phyloP scores from a whole-genome alignment of 2,329 filamentous ascomycete genomes.

The Amphichorda felina region DNA sequence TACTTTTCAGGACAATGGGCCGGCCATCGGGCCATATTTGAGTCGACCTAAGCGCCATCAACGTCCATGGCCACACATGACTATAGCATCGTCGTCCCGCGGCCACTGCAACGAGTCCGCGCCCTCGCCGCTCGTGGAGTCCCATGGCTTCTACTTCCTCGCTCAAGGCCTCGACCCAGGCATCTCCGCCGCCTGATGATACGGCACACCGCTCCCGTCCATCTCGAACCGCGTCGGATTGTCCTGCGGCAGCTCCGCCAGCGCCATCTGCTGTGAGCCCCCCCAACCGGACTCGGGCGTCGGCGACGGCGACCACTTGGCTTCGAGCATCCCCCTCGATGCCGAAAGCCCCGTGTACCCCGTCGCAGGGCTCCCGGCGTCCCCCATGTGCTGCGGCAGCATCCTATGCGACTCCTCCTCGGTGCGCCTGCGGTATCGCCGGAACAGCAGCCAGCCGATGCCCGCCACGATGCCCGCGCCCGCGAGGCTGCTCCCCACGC shows the following conservation, averaged over 20 bases:
- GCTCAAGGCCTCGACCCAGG: not conserved
- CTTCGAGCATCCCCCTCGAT: too few species aligned
- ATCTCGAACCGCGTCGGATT: conserved; percentile 8
- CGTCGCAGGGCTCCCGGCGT: conserved; percentile 7
- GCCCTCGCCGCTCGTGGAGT: too few species aligned
- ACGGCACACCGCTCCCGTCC: conserved; percentile 7
- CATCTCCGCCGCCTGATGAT: conserved; percentile 7
- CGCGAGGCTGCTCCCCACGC: conserved; percentile 12
- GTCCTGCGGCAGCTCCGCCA: conserved; percentile 7
- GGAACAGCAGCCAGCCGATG: conserved; percentile 13
- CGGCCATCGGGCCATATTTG: too few species aligned
- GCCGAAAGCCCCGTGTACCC: too few species aligned
- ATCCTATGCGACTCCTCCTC: conserved; percentile 17
- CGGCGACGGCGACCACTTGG: too few species aligned
- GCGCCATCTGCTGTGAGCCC: not conserved
- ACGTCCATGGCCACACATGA: too few species aligned
- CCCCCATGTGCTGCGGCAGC: conserved; percentile 10
- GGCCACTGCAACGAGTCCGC: too few species aligned
- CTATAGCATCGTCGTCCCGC: too few species aligned
- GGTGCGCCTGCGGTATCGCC: conserved; percentile 12
- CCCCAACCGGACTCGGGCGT: conserved; percentile 6
- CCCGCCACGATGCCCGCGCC: conserved; percentile 14
- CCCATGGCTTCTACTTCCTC: not conserved
- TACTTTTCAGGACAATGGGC: too few species aligned
- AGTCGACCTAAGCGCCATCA: too few species aligned